Evolutionary conservation across 805 yeast species (phyloP), one percentile per base, ranked within the genome.

Genomic region (Pichia heedii): DNA sequence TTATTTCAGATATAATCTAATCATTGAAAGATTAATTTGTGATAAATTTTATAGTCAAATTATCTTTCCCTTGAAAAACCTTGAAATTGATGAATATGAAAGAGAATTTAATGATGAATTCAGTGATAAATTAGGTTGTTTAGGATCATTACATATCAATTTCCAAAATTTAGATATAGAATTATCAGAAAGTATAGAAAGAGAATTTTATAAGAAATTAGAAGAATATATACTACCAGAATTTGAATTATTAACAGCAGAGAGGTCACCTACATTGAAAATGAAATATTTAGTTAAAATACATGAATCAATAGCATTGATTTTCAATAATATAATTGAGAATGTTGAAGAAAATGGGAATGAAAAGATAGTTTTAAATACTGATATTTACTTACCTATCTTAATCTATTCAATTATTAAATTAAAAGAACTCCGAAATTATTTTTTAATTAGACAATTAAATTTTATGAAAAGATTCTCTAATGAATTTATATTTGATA

Each of bases 351-450:
- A 15, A 3, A 29, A 15, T 29, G n/a, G 6, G 12, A 15, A 12
- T 15, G 16, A 29, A 13, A 29, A 29, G 16, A 29, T 29, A 2
- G 45, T 42, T 16, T 42, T 62, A 16, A 64, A 62, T 41, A 62
- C 67, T 6, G 68, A 64, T 49, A 49, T 59, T 16, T 62, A 59
- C 45, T 46, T 64, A 24, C 68, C 68, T 1, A 45, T 63, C 3
- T 47, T 64, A 29, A 63, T 64, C n/a, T 63, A 53, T 33, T 48
- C 64, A 0, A 47, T 64, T 9, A 59, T 63, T 18, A 59, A 60
- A 30, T 45, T 63, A 13, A 50, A 52, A 32, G 63, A 58, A 33
- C 34, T 62, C 22, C 54, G 50, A 21, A 51, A 58, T 2, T 60
- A 59, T 41, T 51, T 57, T 13, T 46, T 64, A 22, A 50, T 60